Percentiles rank a stretch among this genome's conserved stretches.
Conservation (phyloP, 768 basidiomycete species). For the Cyathus striatus region DNA sequence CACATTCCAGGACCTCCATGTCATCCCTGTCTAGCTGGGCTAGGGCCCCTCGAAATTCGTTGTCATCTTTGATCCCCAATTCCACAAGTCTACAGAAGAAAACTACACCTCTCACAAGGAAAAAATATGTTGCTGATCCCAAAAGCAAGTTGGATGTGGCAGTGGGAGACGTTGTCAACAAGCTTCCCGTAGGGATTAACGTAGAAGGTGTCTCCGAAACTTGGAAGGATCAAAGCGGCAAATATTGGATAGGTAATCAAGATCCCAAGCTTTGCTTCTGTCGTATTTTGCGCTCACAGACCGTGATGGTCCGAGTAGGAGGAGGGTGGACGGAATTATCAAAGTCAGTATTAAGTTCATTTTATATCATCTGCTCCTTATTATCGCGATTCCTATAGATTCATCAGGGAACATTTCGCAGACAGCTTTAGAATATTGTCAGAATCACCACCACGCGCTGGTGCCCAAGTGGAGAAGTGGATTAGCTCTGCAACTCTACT, state of each 20-base stretch:
- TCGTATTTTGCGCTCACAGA: conserved; percentile 84
- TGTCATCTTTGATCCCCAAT: conserved; percentile 37
- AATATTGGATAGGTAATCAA: conserved; percentile 94
- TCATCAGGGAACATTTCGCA: conserved; percentile 83
- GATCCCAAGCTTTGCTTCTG: conserved; percentile 90
- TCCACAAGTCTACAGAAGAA: conserved; percentile 44
- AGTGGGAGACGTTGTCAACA: conserved; percentile 89
- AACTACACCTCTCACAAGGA: conserved; percentile 36
- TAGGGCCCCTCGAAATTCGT: conserved; percentile 61
- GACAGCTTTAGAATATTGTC: conserved; percentile 73
- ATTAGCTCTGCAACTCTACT: conserved; percentile 73
- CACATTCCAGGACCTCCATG: conserved; percentile 34
- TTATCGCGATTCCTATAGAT: conserved; percentile 44
- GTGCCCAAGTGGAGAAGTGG: conserved; percentile 70
- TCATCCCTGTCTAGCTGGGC: conserved; percentile 60
- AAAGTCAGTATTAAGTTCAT: conserved; percentile 48
- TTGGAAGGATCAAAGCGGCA: conserved; percentile 91
- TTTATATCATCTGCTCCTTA: neutral
- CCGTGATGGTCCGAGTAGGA: conserved; percentile 94
- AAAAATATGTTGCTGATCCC: conserved; percentile 82
- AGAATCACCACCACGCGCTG: conserved; percentile 53
- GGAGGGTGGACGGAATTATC: conserved; percentile 93
- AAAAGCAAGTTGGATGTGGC: conserved; percentile 89
- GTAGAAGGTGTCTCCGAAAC: conserved; percentile 76
- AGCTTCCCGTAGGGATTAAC: conserved; percentile 79